Percentiles rank a stretch among this genome's conserved stretches.
phyloP scores from a whole-genome alignment of 2,329 filamentous ascomycete species.

The Cladorrhinum sp. region DNA sequence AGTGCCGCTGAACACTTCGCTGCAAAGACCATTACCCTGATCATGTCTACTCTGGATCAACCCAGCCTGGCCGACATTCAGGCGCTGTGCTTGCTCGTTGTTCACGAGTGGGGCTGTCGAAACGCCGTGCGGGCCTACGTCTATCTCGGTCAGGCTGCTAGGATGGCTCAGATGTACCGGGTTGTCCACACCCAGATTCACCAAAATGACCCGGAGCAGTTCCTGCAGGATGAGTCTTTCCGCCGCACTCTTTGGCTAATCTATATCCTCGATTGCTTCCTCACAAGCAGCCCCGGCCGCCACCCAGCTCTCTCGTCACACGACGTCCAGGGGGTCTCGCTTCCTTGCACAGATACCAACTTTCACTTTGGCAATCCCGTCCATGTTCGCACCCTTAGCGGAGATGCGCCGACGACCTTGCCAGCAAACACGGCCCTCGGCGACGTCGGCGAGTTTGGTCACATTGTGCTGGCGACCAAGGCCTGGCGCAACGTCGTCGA shows the following conservation, averaged over 20 bases:
- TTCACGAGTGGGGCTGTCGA: slow-evolving; percentile 61
- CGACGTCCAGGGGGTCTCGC: slow-evolving; percentile 53
- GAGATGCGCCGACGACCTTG: slow-evolving; percentile 36
- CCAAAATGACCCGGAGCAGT: slow-evolving; percentile 53
- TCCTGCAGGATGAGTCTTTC: slow-evolving; percentile 59
- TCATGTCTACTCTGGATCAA: slow-evolving; percentile 58
- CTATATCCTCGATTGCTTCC: slow-evolving; percentile 60
- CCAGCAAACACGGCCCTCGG: slow-evolving; percentile 40
- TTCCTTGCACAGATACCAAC: slow-evolving; percentile 60
- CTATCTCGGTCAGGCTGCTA: slow-evolving; percentile 60
- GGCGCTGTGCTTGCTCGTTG: slow-evolving; percentile 57
- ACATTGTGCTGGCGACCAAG: slow-evolving; percentile 58
- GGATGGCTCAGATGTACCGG: slow-evolving; percentile 63
- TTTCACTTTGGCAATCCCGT: slow-evolving; percentile 61
- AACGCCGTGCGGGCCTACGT: slow-evolving; percentile 62
- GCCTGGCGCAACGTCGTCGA: slow-evolving; percentile 61
- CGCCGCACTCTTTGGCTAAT: slow-evolving; percentile 61
- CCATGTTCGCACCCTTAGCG: slow-evolving; percentile 54
- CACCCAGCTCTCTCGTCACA: slow-evolving; percentile 53
- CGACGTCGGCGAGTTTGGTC: slow-evolving; percentile 59
- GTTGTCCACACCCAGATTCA: slow-evolving; percentile 55
- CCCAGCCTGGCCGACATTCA: slow-evolving; percentile 60
- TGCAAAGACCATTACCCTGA: slow-evolving; percentile 53
- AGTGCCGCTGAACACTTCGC: slow-evolving; percentile 58
- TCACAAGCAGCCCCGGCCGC: slow-evolving; percentile 60